These are phyloP conservation scores for Trichoderma gracile DNA, from an alignment of 2,329 filamentous ascomycete genomes.

Conservation along the genomic window DNA sequence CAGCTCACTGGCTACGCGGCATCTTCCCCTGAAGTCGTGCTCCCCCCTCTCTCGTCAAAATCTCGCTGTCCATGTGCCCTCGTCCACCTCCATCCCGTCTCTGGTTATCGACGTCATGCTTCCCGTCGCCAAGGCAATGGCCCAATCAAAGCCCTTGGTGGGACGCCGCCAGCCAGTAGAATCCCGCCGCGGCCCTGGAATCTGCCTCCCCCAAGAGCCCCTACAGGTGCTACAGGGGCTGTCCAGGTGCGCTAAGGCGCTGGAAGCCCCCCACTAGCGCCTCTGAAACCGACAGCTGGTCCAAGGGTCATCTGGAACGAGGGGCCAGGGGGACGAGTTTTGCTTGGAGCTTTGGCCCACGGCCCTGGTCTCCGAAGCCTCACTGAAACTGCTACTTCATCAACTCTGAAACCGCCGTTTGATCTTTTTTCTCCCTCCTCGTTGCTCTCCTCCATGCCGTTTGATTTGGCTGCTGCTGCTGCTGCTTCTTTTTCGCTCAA, in stretches of 20 bases:
- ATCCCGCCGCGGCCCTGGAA: neutral
- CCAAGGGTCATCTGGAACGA: constrained; percentile 20
- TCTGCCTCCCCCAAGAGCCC: constrained; percentile 21
- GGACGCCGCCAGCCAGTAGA: constrained; percentile 17
- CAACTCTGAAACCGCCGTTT: constrained; percentile 23
- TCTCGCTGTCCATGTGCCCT: neutral
- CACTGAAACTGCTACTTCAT: constrained; percentile 21
- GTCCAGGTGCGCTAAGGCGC: neutral
- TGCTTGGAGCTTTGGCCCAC: neutral
- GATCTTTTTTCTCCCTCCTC: constrained; percentile 2
- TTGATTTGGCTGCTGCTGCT: neutral
- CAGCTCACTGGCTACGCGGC: no score
- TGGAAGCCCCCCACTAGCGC: constrained; percentile 22
- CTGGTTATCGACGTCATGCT: constrained; percentile 24
- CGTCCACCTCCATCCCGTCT: neutral
- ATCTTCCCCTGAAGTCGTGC: constrained; percentile 1
- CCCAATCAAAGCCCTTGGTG: neutral
- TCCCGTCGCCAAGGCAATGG: constrained; percentile 24
- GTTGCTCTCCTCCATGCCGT: neutral
- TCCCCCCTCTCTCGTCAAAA: neutral
- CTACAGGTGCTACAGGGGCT: neutral
- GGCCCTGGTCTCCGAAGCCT: constrained; percentile 13
- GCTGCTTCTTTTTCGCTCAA: no score
- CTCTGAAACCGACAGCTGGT: constrained; percentile 25
- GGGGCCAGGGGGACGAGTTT: neutral